Conservation (phyloP, 805 yeast genomes). For the Saturnispora quitensis region DNA sequence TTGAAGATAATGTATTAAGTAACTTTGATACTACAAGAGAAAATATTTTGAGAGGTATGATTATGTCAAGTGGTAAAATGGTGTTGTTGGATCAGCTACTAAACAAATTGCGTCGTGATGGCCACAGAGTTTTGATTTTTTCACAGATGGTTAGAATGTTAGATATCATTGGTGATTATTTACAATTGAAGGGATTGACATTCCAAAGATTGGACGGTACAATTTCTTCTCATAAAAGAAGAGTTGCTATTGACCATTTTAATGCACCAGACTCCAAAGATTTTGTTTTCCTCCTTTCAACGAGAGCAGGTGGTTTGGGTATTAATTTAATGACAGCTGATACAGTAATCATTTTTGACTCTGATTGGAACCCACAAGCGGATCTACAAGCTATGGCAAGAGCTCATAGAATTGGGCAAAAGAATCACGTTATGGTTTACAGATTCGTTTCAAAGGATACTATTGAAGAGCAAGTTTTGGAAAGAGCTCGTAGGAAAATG, state of each 20-base stretch:
- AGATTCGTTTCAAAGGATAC: slow-evolving; percentile 97
- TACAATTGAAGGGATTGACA: slow-evolving; percentile 74
- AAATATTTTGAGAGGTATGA: slow-evolving; percentile 75
- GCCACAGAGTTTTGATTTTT: slow-evolving; percentile 91
- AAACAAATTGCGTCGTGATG: slow-evolving; percentile 79
- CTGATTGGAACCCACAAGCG: slow-evolving; percentile 99
- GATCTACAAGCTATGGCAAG: slow-evolving; percentile 99
- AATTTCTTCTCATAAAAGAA: slow-evolving; percentile 84
- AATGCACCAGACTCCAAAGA: slow-evolving; percentile 90
- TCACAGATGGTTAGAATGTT: slow-evolving; percentile 96
- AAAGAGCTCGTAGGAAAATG: slow-evolving; percentile 96
- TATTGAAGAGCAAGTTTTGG: slow-evolving; percentile 94
- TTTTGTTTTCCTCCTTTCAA: slow-evolving; percentile 79
- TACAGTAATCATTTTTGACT: slow-evolving; percentile 94
- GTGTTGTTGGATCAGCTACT: slow-evolving; percentile 85
- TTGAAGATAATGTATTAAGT: slow-evolving; percentile 71
- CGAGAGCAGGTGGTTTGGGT: slow-evolving; percentile 99
- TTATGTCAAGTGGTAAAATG: slow-evolving; percentile 98
- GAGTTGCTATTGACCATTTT: slow-evolving; percentile 92
- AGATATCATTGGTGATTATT: slow-evolving; percentile 89
- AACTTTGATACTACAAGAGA: slow-evolving; percentile 66
- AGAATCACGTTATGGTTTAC: slow-evolving; percentile 94
- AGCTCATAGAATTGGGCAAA: slow-evolving; percentile 99
- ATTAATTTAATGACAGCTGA: slow-evolving; percentile 98
- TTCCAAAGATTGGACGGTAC: slow-evolving; percentile 97